Evolutionary conservation across 192 early-diverging fungal genomes (phyloP).

Genomic region (Geranomyces michiganensis): DNA sequence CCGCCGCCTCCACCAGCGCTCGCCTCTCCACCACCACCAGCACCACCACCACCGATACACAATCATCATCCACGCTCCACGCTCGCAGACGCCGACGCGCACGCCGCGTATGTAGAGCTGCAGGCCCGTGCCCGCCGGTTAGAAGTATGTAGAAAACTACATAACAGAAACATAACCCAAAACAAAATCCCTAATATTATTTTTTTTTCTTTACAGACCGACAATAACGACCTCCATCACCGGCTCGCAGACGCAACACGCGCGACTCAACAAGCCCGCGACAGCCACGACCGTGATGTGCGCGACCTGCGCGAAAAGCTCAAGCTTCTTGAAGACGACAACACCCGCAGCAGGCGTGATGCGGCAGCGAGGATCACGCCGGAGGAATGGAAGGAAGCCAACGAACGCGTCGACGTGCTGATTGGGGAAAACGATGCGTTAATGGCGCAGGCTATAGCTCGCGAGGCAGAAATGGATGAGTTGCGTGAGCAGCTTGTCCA

Average conservation of each 20-base stretch:
- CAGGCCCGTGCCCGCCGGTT: neutral
- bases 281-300: neutral
- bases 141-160: neutral
- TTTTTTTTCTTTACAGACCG: neutral
- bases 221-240: neutral
- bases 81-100: no score
- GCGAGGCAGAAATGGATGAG: constrained; percentile 28
- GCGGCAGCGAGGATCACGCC: constrained; percentile 1
- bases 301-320: neutral
- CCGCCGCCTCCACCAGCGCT: no score
- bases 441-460: constrained; percentile 37
- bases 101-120: neutral
- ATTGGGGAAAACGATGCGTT: constrained; percentile 51
- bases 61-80: neutral
- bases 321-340: neutral
- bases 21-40: neutral
- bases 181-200: neutral
- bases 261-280: neutral
- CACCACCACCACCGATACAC: neutral
- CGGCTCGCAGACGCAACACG: neutral
- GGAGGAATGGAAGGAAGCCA: constrained; percentile 29
- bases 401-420: constrained; percentile 36
- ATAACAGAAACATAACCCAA: neutral
- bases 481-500: constrained; percentile 27
- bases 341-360: neutral